phyloP scores from a whole-genome alignment of 1,284 basidiomycete genomes.

The Cutaneotrichosporon mucoides region DNA sequence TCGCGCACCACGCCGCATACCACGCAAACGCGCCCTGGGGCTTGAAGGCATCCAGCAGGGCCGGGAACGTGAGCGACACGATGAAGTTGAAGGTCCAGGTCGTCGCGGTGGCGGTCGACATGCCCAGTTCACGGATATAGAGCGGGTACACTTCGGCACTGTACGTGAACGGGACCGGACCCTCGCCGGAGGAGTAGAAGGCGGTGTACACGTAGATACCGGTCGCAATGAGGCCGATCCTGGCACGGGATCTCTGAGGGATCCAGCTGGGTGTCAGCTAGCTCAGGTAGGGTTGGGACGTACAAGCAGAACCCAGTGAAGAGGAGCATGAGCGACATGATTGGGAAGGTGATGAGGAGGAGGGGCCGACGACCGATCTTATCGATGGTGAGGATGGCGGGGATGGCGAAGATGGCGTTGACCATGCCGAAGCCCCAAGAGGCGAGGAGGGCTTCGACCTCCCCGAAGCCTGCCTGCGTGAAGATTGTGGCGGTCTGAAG shows the following conservation, averaged over 20 bases:
- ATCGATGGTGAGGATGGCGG: slow-evolving; percentile 31
- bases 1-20: slow-evolving; percentile 23
- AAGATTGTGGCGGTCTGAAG: slow-evolving; percentile 59
- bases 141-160: slow-evolving; percentile 53
- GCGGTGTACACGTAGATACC: slow-evolving; percentile 18
- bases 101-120: slow-evolving; percentile 50
- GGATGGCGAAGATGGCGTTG: slow-evolving; percentile 28
- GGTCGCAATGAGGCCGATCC: slow-evolving; percentile 44
- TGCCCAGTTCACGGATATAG: slow-evolving; percentile 52
- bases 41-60: slow-evolving; percentile 51
- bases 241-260: slow-evolving; percentile 7
- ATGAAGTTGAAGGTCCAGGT: slow-evolving; percentile 38
- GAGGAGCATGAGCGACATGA: slow-evolving; percentile 49
- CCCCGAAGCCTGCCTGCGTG: slow-evolving; percentile 51
- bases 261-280: slow-evolving; percentile 9
- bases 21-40: slow-evolving; percentile 25
- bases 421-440: slow-evolving; percentile 60
- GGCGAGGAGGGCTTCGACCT: slow-evolving; percentile 53
- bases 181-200: slow-evolving; percentile 55
- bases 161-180: slow-evolving; percentile 62
- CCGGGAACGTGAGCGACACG: slow-evolving; percentile 67
- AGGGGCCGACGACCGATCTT: slow-evolving; percentile 64
- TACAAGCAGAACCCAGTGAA: slow-evolving; percentile 46
- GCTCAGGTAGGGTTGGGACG: too few relatives aligned
- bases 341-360: slow-evolving; percentile 58